A percentile compares a stretch with the other conserved stretches of the same genome.
Evolutionary conservation across 192 early-diverging fungal species (phyloP).

Genomic region (Phycomyces blakesleeanus): DNA sequence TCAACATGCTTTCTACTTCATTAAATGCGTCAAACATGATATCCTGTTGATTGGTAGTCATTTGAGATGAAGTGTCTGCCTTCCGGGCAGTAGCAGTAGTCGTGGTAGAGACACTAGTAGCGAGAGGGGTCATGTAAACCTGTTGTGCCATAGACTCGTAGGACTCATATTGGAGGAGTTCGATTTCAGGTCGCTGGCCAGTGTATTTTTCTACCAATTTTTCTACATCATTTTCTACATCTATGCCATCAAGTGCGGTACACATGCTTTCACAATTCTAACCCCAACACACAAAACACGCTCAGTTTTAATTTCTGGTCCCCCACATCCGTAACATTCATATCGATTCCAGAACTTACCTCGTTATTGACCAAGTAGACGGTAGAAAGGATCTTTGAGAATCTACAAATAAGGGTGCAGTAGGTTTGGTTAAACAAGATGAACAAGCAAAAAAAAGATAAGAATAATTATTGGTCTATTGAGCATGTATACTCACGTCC

Average conservation of each 20-base stretch:
- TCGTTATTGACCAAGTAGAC: conserved; percentile 68
- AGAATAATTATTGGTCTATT: background rate
- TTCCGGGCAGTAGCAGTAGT: background rate
- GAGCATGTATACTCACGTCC: conserved; percentile 61
- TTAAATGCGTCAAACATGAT: too few relatives aligned
- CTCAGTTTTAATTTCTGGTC: background rate
- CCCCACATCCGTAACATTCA: background rate
- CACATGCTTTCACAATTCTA: conserved; percentile 69
- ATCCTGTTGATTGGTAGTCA: too few relatives aligned
- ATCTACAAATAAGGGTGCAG: too few relatives aligned
- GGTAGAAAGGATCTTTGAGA: conserved; percentile 66
- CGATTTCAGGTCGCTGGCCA: background rate
- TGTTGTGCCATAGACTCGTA: background rate
- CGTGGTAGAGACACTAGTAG: background rate
- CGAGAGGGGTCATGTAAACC: background rate
- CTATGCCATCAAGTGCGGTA: conserved; percentile 57
- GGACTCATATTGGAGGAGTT: background rate
- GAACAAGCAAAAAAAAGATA: background rate
- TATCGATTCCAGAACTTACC: conserved; percentile 18
- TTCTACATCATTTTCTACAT: conserved; percentile 62
- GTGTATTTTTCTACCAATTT: background rate
- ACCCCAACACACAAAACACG: background rate
- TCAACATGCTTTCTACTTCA: too few relatives aligned
- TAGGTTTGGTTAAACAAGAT: too few relatives aligned
- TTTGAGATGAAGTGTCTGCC: background rate